Evolutionary conservation across 2,329 filamentous ascomycete species (phyloP).

Genomic region (Penicillium sp.): DNA sequence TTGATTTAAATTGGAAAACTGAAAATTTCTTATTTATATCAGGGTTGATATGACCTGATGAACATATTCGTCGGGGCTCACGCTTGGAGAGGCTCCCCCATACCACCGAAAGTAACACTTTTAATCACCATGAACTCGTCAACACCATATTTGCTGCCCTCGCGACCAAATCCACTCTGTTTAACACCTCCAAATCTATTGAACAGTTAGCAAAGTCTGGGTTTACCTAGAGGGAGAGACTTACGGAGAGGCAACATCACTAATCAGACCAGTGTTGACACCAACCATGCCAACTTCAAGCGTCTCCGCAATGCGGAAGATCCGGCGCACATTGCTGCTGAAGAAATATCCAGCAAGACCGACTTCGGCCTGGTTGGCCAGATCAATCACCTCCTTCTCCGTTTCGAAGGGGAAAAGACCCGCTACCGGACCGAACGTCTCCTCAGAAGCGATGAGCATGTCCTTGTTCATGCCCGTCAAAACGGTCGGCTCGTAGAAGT

Average conservation of each 20-base stretch:
- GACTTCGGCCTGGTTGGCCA: conserved; percentile 77
- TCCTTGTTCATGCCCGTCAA: conserved; percentile 77
- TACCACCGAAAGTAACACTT: conserved; percentile 60
- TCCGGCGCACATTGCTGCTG: conserved; percentile 55
- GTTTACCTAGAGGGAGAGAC: conserved; percentile 14
- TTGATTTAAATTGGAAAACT: no score
- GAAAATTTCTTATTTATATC: no score
- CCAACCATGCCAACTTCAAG: conserved; percentile 49
- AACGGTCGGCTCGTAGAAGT: conserved; percentile 88
- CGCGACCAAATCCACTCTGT: conserved; percentile 71
- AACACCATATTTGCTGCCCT: conserved; percentile 71
- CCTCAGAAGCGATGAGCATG: conserved; percentile 79
- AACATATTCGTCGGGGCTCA: conserved; percentile 17
- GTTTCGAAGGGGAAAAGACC: conserved; percentile 83
- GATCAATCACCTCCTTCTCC: conserved; percentile 76
- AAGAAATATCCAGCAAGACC: conserved; percentile 95
- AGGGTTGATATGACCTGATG: no score
- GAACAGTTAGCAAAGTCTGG: conserved; percentile 13
- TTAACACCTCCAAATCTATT: conserved; percentile 72
- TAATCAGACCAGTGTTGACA: conserved; percentile 66
- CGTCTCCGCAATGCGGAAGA: conserved; percentile 57
- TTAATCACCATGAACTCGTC: conserved; percentile 71
- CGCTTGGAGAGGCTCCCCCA: conserved; percentile 53
- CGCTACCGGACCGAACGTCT: conserved; percentile 93
- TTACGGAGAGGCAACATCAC: conserved; percentile 48